A percentile compares a stretch with the other conserved stretches of the same genome.
Conservation (phyloP, 768 basidiomycete species). For the Lactifluus rugatus region DNA sequence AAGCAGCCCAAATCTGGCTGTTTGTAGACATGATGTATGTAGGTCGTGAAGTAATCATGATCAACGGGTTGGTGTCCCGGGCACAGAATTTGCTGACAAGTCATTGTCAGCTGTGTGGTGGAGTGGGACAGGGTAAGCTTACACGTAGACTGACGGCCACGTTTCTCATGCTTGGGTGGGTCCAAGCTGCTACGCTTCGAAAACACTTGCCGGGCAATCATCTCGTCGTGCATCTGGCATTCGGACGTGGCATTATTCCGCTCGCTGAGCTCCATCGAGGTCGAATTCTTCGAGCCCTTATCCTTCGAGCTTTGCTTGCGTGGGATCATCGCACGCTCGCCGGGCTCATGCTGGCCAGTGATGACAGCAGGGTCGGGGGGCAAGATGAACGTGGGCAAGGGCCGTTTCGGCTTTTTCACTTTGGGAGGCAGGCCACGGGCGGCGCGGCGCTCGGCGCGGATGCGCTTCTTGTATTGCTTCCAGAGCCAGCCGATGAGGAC, state of each 20-base stretch:
- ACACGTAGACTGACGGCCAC: not conserved
- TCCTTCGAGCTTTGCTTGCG: constrained; percentile 4
- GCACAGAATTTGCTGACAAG: constrained; percentile 6
- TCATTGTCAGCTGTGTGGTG: not conserved
- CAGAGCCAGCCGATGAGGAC: constrained; percentile 11
- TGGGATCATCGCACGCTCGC: constrained; percentile 13
- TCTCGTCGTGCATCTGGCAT: not conserved
- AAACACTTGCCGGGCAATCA: constrained; percentile 11
- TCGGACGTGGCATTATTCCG: not conserved
- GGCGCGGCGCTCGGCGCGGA: constrained; percentile 11
- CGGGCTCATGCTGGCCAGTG: constrained; percentile 10
- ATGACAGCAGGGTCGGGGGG: constrained; percentile 20
- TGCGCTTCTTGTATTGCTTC: constrained; percentile 14
- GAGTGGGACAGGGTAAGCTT: not conserved
- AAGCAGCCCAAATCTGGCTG: not conserved
- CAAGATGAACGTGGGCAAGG: constrained; percentile 16
- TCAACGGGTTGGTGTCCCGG: not conserved
- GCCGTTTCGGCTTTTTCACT: constrained; percentile 6
- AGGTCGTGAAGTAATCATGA: not conserved
- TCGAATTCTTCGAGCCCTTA: not conserved
- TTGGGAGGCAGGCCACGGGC: constrained; percentile 10
- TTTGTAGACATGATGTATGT: not conserved
- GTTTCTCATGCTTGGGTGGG: constrained; percentile 12
- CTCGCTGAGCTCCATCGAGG: constrained; percentile 4
- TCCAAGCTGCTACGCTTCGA: constrained; percentile 8